Conservation (phyloP, 768 basidiomycete species). For the Mycena crocata region DNA sequence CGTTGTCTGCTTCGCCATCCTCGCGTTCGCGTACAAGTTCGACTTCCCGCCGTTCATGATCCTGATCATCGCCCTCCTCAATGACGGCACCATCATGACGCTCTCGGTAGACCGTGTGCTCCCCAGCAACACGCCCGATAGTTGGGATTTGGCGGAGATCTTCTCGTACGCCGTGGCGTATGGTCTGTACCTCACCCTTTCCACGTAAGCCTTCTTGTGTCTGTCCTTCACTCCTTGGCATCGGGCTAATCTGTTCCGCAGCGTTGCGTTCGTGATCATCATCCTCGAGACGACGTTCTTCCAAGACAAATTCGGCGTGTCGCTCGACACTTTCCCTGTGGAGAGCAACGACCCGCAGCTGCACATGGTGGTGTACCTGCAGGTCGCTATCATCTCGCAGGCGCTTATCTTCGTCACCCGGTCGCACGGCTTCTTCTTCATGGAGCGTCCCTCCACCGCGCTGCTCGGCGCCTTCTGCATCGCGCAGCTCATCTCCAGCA, state of each 20-base stretch:
- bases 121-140: conserved; percentile 92
- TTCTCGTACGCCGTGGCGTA: conserved; percentile 96
- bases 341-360: conserved; percentile 75
- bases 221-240: conserved; percentile 25
- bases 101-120: conserved; percentile 95
- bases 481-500: conserved; percentile 94
- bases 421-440: conserved; percentile 96
- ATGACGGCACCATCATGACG: conserved; percentile 99
- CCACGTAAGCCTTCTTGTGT: conserved; percentile 79
- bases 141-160: conserved; percentile 97
- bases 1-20: conserved; percentile 95
- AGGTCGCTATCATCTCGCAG: conserved; percentile 99
- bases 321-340: conserved; percentile 54
- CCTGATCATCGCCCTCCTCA: conserved; percentile 95
- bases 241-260: conserved; percentile 39
- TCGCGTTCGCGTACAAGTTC: conserved; percentile 96
- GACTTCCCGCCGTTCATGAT: conserved; percentile 99
- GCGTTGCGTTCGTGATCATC: conserved; percentile 82
- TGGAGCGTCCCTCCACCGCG: conserved; percentile 92
- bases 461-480: conserved; percentile 91
- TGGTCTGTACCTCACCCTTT: conserved; percentile 91
- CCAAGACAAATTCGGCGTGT: conserved; percentile 85
- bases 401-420: conserved; percentile 97
- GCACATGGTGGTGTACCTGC: conserved; percentile 93
- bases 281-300: conserved; percentile 93